Evolutionary conservation across 805 yeast genomes (phyloP).

Genomic region (Metschnikowia baotianmanensis): DNA sequence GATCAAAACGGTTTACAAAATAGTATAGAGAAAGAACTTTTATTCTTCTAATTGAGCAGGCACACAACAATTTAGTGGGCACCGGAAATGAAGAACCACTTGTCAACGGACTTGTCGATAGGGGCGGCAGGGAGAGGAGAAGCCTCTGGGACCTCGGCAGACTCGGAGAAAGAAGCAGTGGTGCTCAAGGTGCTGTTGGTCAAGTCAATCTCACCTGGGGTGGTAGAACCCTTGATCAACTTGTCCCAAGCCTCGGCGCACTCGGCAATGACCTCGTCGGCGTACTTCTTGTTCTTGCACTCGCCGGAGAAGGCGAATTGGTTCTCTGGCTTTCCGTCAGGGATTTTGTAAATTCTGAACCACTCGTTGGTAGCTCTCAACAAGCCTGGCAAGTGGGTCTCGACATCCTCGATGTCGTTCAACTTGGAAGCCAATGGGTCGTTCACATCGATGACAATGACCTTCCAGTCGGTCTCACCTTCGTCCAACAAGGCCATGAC

Average conservation of each 20-base stretch:
- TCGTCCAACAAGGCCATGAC: slow-evolving; percentile 81
- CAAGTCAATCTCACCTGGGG: slow-evolving; percentile 43
- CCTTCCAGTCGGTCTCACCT: slow-evolving; percentile 97
- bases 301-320: slow-evolving; percentile 73
- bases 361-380: slow-evolving; percentile 67
- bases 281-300: slow-evolving; percentile 51
- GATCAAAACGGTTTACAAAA: neutral
- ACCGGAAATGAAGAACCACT: slow-evolving; percentile 97
- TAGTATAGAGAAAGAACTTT: neutral
- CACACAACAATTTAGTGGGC: slow-evolving; percentile 40
- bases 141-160: slow-evolving; percentile 64
- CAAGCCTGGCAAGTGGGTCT: slow-evolving; percentile 65
- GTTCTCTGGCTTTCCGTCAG: slow-evolving; percentile 77
- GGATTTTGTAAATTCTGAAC: slow-evolving; percentile 83
- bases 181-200: slow-evolving; percentile 46
- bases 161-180: slow-evolving; percentile 50
- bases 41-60: neutral
- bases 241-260: slow-evolving; percentile 67
- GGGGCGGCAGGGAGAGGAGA: slow-evolving; percentile 80
- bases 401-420: slow-evolving; percentile 66
- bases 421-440: slow-evolving; percentile 65
- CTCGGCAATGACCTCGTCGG: slow-evolving; percentile 22
- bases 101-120: slow-evolving; percentile 93
- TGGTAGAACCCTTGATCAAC: slow-evolving; percentile 44
- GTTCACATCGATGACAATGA: slow-evolving; percentile 63